phyloP scores from a whole-genome alignment of 2,329 filamentous ascomycete genomes.

The Penicillium sp. region DNA sequence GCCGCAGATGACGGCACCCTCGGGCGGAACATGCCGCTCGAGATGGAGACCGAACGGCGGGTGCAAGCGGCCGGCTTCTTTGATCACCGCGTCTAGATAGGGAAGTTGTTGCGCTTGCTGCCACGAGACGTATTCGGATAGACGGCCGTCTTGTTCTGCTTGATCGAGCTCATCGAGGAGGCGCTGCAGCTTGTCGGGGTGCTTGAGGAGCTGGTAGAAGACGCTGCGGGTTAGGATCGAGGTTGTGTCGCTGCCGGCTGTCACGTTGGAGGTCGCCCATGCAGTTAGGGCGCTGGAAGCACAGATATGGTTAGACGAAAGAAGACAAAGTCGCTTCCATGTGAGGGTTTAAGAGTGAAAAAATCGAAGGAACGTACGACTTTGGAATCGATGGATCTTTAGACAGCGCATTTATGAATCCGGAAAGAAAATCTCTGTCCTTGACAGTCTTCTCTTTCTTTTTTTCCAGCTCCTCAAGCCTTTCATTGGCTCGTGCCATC shows the following conservation, averaged over 20 bases:
- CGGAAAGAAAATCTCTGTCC: neutral
- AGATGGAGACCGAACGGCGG: conserved; percentile 29
- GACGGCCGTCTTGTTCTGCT: neutral
- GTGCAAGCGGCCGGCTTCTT: conserved; percentile 54
- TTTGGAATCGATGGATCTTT: neutral
- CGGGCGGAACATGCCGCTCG: conserved; percentile 18
- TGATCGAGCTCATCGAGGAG: conserved; percentile 24
- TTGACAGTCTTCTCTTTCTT: neutral
- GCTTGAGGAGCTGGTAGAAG: conserved; percentile 32
- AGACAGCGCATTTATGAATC: neutral
- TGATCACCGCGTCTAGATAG: conserved; percentile 58
- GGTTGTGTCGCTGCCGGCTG: conserved; percentile 35
- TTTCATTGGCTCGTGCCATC: neutral
- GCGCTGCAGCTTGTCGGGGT: conserved; percentile 24
- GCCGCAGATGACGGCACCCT: conserved; percentile 9
- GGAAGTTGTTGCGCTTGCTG: conserved; percentile 32
- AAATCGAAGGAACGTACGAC: too few relatives aligned
- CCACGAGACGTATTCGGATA: neutral
- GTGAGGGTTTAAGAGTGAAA: too few relatives aligned
- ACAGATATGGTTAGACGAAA: neutral
- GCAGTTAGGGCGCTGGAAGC: conserved; percentile 24
- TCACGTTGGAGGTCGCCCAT: conserved; percentile 41
- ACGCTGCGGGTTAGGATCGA: conserved; percentile 34
- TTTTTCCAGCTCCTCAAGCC: neutral
- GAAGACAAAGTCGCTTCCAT: too few relatives aligned